phyloP scores from a whole-genome alignment of 2,329 filamentous ascomycete genomes.

The Phyllosticta paracitricarpa region DNA sequence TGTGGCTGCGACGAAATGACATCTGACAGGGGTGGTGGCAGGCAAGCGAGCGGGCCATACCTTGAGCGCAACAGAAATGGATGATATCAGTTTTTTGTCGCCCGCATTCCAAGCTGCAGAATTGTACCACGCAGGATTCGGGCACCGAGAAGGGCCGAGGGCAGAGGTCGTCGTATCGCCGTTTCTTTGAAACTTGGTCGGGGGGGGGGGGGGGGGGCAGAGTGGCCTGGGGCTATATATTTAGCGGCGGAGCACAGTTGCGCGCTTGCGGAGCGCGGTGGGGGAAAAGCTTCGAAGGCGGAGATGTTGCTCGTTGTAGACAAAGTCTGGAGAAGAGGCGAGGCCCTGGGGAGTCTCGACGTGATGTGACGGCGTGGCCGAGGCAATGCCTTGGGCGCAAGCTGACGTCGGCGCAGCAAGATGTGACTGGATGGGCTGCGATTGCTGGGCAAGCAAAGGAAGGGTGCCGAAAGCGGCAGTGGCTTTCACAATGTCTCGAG shows the following conservation, averaged over 20 bases:
- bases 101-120: background rate
- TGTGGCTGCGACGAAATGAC: conserved; percentile 4
- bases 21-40: conserved; percentile 2
- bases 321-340: background rate
- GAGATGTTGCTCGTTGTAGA: background rate
- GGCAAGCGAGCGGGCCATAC: background rate
- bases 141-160: background rate
- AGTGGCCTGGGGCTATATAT: background rate
- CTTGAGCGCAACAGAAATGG: background rate
- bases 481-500: background rate
- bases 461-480: background rate
- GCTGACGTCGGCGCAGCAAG: background rate
- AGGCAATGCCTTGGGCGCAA: background rate
- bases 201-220: background rate
- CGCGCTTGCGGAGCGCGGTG: background rate
- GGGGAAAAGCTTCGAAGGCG: background rate
- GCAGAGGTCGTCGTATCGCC: background rate
- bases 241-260: background rate
- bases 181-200: background rate
- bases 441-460: background rate
- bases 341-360: background rate
- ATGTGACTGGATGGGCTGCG: background rate
- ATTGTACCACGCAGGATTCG: background rate
- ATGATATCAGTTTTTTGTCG: background rate
- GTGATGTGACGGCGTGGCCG: background rate